A percentile compares a stretch with the other conserved stretches of the same genome.
These are phyloP conservation scores for Phytophthora fragariaefolia DNA, from an alignment of 352 stramenopile species.

Conservation along the genomic window DNA sequence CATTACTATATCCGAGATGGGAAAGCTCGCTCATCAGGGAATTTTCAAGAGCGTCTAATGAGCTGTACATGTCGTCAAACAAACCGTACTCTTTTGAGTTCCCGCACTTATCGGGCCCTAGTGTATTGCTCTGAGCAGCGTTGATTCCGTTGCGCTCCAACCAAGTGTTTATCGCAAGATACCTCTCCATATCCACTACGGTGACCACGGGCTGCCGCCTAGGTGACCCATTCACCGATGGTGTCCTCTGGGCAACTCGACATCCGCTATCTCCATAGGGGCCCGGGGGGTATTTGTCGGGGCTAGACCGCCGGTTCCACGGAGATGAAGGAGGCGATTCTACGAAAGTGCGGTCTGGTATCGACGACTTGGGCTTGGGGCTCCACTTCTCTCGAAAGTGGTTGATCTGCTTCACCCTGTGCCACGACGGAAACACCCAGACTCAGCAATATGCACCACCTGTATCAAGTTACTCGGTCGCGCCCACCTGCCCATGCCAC, in stretches of 20 bases:
- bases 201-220: slow-evolving; percentile 31
- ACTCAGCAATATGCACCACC: too few species aligned
- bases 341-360: slow-evolving; percentile 23
- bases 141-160: slow-evolving; percentile 51
- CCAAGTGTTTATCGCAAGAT: slow-evolving; percentile 52
- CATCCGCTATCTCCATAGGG: slow-evolving; percentile 20
- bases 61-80: slow-evolving; percentile 58
- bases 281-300: slow-evolving; percentile 22
- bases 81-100: slow-evolving; percentile 25
- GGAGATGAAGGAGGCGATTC: slow-evolving; percentile 28
- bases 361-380: slow-evolving; percentile 29
- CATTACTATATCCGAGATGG: slow-evolving; percentile 21
- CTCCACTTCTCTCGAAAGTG: slow-evolving; percentile 63
- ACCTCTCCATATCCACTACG: slow-evolving; percentile 52
- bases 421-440: not conserved
- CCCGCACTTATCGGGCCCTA: not conserved
- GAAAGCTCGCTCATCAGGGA: slow-evolving; percentile 46
- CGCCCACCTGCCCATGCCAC: slow-evolving; percentile 44
- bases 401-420: slow-evolving; percentile 60
- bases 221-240: slow-evolving; percentile 13
- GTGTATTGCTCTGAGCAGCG: slow-evolving; percentile 24
- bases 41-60: slow-evolving; percentile 50
- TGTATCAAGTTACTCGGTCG: not conserved
- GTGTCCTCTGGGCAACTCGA: slow-evolving; percentile 2
- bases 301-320: slow-evolving; percentile 11